Base-by-base conservation (phyloP, 352 stramenopile genomes). In the Pythium brassicae region DNA sequence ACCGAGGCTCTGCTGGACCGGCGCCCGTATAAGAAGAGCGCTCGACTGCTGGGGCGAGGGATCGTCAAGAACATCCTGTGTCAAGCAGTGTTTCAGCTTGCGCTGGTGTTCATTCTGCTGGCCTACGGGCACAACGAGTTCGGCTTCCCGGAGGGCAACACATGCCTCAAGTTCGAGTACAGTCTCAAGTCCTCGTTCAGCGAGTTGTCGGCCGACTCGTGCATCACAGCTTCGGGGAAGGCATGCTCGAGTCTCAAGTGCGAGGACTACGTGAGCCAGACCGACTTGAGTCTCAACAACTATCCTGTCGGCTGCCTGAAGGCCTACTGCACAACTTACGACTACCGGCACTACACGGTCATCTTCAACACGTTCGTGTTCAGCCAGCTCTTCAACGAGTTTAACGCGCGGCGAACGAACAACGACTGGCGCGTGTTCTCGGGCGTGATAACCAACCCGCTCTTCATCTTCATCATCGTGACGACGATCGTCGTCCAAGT, bases 301-400 rank as follows among this genome's bases (percentile, higher is more conserved):
- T 87, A 80, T 35, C 83, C 83, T 6, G 35, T 69, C 1, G 59
- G 57, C 9, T 92, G 80, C 48, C 51, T 92, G 27, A 63, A 85
- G 22, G 19, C 52, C 14, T 68, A 59, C 29, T 93, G 83, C 50
- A 11, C 52, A 20, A 17, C 61, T 45, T 79, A 95, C 81, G 72
- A 96, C 67, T 93, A 91, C 47, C 70, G 87, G 35, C 97, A 99
- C 75, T 98, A 97, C 71, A 98, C 96, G 5, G 75, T 99, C 49
- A 85, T 99, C 65, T 99, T 99, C 83, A 99, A 99, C 71, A 92
- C 94, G 22, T 99, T 99, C 68, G 96, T 99, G 8, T 98, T 99
- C 60, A 87, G 84, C 27, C 94, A 98, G 74, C 69, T 99, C 27
- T 99, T 93, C 58, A 93, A 93, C 62, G 83, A 93, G 54, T 89